Conservation (phyloP, 1,139 yeast species). For the Yamadazyma taylorii region DNA sequence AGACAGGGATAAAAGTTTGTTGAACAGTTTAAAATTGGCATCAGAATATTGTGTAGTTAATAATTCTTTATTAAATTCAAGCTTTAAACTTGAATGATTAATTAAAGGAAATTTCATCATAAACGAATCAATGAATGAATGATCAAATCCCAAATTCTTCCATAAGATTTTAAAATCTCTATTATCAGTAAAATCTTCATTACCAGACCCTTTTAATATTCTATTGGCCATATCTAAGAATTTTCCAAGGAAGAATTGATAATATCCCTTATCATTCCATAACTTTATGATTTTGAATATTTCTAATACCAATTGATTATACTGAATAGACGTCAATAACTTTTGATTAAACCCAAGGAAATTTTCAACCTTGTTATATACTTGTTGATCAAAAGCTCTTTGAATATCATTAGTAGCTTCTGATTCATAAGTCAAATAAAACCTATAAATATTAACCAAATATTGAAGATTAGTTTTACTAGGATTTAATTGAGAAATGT, state of each 20-base stretch:
- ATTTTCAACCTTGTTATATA: constrained; percentile 63
- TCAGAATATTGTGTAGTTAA: constrained; percentile 20
- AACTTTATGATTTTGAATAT: constrained; percentile 38
- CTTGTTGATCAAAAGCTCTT: constrained; percentile 52
- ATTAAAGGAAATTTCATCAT: constrained; percentile 9
- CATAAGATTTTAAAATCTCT: constrained; percentile 50
- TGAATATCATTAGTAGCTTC: constrained; percentile 51
- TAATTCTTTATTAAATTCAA: constrained; percentile 29
- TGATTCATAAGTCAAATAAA: constrained; percentile 51
- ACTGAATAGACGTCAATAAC: constrained; percentile 38
- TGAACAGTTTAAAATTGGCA: constrained; percentile 21
- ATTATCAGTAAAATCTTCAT: constrained; percentile 36
- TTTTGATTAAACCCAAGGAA: constrained; percentile 53
- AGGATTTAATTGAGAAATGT: constrained; percentile 25
- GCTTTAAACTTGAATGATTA: constrained; percentile 17
- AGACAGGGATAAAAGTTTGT: constrained; percentile 25
- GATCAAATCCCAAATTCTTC: constrained; percentile 30
- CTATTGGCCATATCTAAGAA: constrained; percentile 9
- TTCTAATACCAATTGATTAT: constrained; percentile 33
- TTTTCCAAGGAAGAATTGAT: constrained; percentile 25
- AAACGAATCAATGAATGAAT: constrained; percentile 14
- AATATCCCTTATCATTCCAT: constrained; percentile 33
- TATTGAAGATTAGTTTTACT: constrained; percentile 25
- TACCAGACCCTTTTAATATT: constrained; percentile 10
- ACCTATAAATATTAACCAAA: constrained; percentile 34